A percentile compares a stretch with the other conserved stretches of the same genome.
Evolutionary conservation across 2,329 filamentous ascomycete genomes (phyloP).

Genomic region (Tetracladium maxilliforme): DNA sequence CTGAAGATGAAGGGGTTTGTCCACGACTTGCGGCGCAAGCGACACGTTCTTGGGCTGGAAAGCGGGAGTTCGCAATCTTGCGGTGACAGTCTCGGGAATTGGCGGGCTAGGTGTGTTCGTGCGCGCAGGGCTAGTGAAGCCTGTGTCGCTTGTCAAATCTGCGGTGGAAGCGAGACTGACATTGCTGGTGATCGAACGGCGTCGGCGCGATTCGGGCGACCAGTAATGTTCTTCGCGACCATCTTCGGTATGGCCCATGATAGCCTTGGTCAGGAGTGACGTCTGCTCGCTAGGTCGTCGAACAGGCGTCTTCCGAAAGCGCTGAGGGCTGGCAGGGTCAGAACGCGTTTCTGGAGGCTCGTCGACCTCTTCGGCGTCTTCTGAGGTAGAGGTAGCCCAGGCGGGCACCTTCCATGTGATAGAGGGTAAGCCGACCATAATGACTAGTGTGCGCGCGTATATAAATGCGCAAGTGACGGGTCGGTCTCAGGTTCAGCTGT

Average conservation of each 20-base stretch:
- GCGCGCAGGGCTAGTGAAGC: conserved; percentile 76
- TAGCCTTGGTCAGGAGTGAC: conserved; percentile 76
- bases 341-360: conserved; percentile 2
- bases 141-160: conserved; percentile 89
- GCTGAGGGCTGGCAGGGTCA: conserved; percentile 4
- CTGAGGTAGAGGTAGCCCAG: too few relatives aligned
- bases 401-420: too few relatives aligned
- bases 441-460: too few relatives aligned
- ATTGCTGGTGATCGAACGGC: conserved; percentile 63
- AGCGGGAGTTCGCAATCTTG: conserved; percentile 34
- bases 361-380: conserved; percentile 5
- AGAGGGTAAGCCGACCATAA: too few relatives aligned
- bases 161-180: conserved; percentile 70
- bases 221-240: too few relatives aligned
- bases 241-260: too few relatives aligned
- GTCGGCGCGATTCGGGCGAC: too few relatives aligned
- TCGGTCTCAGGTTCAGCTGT: too few relatives aligned
- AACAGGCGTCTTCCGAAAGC: conserved; percentile 17
- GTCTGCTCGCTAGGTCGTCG: conserved; percentile 42
- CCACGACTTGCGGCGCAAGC: too few relatives aligned
- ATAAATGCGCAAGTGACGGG: too few relatives aligned
- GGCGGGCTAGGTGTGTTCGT: conserved; percentile 82
- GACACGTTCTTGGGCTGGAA: conserved; percentile 24
- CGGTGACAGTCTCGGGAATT: conserved; percentile 43
- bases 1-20: too few relatives aligned